Conservation (phyloP, 1,139 yeast genomes). For the Candida tropicalis region DNA sequence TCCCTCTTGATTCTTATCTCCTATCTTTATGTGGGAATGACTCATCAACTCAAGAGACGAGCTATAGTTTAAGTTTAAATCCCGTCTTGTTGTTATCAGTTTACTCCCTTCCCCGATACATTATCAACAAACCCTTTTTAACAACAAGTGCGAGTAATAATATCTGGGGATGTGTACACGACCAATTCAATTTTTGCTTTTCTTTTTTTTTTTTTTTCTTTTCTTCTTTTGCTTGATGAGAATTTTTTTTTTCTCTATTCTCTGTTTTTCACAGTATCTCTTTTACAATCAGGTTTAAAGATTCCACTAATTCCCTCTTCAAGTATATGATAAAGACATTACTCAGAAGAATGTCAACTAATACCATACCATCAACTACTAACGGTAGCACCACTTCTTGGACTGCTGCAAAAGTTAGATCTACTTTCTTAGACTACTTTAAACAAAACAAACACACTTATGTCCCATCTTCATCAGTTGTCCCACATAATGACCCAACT, state of each 20-base stretch:
- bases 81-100: no score
- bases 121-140: no score
- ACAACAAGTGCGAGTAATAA: no score
- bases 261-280: neutral
- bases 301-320: no score
- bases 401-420: constrained; percentile 80
- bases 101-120: no score
- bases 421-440: constrained; percentile 83
- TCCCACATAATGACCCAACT: constrained; percentile 98
- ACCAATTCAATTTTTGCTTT: neutral
- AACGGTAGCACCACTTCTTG: constrained; percentile 29
- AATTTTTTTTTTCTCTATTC: neutral
- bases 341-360: constrained; percentile 7
- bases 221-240: neutral
- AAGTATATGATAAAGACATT: constrained; percentile 8
- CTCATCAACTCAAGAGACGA: no score
- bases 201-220: neutral
- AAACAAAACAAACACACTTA: constrained; percentile 68
- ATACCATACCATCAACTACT: neutral
- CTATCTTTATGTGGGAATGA: no score
- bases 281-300: no score
- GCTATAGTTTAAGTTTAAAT: no score
- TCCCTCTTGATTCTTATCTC: no score
- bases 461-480: constrained; percentile 91
- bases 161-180: neutral